Evolutionary conservation across 106 monocot genomes (phyloP).

Genomic region (Triglochin maritima): DNA sequence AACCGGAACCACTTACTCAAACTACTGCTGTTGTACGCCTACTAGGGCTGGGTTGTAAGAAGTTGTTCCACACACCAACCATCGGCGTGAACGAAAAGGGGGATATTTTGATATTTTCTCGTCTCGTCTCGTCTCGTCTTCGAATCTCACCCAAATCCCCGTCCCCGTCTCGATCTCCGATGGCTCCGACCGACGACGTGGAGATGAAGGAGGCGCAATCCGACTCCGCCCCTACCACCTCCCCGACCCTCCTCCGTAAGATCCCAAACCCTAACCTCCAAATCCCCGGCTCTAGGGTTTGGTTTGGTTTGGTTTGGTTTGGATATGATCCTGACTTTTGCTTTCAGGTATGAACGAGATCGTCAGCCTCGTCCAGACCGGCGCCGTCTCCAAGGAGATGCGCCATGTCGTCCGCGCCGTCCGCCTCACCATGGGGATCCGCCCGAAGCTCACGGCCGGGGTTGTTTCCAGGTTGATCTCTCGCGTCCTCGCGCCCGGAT

Average conservation of each 20-base stretch:
- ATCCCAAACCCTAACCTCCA: neutral
- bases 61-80: too few relatives aligned
- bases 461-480: conserved; percentile 40
- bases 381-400: conserved; percentile 77
- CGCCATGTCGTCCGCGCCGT: conserved; percentile 75
- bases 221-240: conserved; percentile 8
- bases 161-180: neutral
- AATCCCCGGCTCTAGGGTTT: conserved; percentile 6
- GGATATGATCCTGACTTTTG: neutral
- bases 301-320: neutral
- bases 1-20: too few relatives aligned
- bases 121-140: neutral
- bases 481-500: conserved; percentile 37
- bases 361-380: conserved; percentile 61
- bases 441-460: conserved; percentile 42
- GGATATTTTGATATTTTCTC: too few relatives aligned
- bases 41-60: too few relatives aligned
- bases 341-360: conserved; percentile 61
- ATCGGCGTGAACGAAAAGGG: too few relatives aligned
- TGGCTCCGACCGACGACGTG: conserved; percentile 22
- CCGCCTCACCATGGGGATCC: conserved; percentile 72
- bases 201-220: conserved; percentile 50
- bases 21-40: too few relatives aligned
- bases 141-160: neutral
- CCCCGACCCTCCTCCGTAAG: conserved; percentile 37